These are phyloP conservation scores for Zygosaccharomyces sapae DNA, from an alignment of 1,139 yeast species.

Conservation along the genomic window DNA sequence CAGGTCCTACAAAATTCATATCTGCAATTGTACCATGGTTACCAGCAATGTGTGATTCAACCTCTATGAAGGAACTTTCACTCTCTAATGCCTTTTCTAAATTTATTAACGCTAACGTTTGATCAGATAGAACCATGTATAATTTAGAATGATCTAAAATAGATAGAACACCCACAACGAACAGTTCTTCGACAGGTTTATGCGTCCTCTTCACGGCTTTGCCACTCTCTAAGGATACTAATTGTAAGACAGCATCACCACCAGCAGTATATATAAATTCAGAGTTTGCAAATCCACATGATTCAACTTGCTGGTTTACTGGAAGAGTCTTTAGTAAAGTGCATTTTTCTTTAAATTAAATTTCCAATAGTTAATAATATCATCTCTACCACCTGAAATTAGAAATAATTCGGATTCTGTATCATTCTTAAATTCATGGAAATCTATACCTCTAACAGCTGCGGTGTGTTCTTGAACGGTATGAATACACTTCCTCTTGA, in stretches of 20 bases:
- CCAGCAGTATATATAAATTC: slow-evolving; percentile 73
- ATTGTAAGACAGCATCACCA: slow-evolving; percentile 57
- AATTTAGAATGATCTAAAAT: slow-evolving; percentile 34
- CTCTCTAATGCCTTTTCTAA: slow-evolving; percentile 33
- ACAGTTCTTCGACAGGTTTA: slow-evolving; percentile 63
- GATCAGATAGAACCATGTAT: slow-evolving; percentile 67
- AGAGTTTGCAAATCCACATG: slow-evolving; percentile 58
- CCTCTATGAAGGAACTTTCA: slow-evolving; percentile 40
- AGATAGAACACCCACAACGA: slow-evolving; percentile 55
- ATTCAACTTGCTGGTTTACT: slow-evolving; percentile 73
- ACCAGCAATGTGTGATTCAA: slow-evolving; percentile 67
- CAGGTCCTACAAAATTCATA: slow-evolving; percentile 69
- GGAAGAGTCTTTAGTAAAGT: slow-evolving; percentile 66
- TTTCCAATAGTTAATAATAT: slow-evolving; percentile 48
- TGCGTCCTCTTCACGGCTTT: slow-evolving; percentile 45
- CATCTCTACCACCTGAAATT: slow-evolving; percentile 87
- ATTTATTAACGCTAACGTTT: slow-evolving; percentile 62
- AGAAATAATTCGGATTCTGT: slow-evolving; percentile 48
- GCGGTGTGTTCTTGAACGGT: slow-evolving; percentile 71
- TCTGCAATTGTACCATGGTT: slow-evolving; percentile 96
- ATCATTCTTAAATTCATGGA: slow-evolving; percentile 34
- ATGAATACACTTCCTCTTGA: slow-evolving; percentile 63
- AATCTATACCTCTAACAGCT: slow-evolving; percentile 83
- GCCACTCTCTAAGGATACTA: slow-evolving; percentile 51
- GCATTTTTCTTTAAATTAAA: slow-evolving; percentile 50